A percentile compares a stretch with the other conserved stretches of the same genome.
phyloP scores from a whole-genome alignment of 352 stramenopile species.

The Plasmopara muralis region DNA sequence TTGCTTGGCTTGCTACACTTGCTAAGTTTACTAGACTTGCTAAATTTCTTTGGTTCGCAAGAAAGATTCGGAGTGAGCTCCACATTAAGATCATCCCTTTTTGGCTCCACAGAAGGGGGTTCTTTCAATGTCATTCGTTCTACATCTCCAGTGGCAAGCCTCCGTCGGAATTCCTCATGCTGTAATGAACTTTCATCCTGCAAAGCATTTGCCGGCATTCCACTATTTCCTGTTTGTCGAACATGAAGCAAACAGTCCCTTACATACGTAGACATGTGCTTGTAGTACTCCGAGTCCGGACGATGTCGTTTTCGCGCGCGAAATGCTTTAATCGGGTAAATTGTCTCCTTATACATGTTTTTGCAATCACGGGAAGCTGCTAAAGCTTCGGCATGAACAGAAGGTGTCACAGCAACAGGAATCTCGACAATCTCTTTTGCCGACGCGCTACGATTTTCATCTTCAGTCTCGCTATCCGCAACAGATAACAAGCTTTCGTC shows the following conservation, averaged over 20 bases:
- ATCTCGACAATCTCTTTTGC: constrained; percentile 30
- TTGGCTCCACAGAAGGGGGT: constrained; percentile 32
- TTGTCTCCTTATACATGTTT: constrained; percentile 12
- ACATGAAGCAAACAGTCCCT: constrained; percentile 76
- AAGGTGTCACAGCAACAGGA: constrained; percentile 8
- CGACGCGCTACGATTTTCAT: constrained; percentile 23
- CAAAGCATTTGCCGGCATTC: constrained; percentile 36
- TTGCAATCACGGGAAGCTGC: constrained; percentile 10
- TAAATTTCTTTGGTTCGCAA: constrained; percentile 19
- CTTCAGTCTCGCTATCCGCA: constrained; percentile 56
- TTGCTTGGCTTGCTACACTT: constrained; percentile 24
- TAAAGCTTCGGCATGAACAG: constrained; percentile 9
- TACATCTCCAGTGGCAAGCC: constrained; percentile 51
- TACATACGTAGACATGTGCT: constrained; percentile 82
- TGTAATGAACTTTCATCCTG: constrained; percentile 31
- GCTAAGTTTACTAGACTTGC: constrained; percentile 27
- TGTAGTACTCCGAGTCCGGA: constrained; percentile 74
- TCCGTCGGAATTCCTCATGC: constrained; percentile 67
- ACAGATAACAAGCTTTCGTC: constrained; percentile 72
- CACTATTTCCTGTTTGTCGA: constrained; percentile 35
- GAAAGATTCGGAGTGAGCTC: constrained; percentile 10
- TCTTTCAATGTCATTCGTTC: constrained; percentile 79
- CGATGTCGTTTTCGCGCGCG: constrained; percentile 77
- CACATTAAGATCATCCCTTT: constrained; percentile 2
- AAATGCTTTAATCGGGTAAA: constrained; percentile 67